A percentile compares a stretch with the other conserved stretches of the same genome.
These are phyloP conservation scores for Lineolata rhizophorae DNA, from an alignment of 495 filamentous ascomycete species.

Conservation along the genomic window DNA sequence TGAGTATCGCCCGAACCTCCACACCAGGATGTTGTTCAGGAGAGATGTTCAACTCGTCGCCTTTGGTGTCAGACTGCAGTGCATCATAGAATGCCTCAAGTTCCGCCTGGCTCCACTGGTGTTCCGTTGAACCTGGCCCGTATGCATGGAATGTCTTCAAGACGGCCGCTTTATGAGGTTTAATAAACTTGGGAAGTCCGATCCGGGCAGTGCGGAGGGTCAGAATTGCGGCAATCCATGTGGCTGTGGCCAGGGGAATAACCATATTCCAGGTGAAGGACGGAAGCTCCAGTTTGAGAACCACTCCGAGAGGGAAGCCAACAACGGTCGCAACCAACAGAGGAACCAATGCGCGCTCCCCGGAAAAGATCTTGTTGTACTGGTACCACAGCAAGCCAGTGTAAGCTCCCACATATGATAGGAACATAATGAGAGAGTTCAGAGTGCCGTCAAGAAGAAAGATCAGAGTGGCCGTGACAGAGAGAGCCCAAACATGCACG, in stretches of 20 bases:
- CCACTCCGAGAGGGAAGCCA: conserved; percentile 25
- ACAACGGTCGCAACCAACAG: conserved; percentile 24
- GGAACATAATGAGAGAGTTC: conserved; percentile 27
- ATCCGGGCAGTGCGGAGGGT: conserved; percentile 20
- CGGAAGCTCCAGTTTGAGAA: conserved; percentile 7
- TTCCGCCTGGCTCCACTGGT: conserved; percentile 21
- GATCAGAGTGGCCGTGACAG: conserved; percentile 26
- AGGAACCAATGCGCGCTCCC: conserved; percentile 29
- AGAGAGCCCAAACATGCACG: conserved; percentile 35
- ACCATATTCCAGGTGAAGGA: conserved; percentile 25
- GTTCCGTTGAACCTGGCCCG: conserved; percentile 4
- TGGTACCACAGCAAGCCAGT: conserved; percentile 37
- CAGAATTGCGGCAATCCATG: conserved; percentile 31
- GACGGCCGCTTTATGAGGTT: neutral
- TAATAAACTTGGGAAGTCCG: conserved; percentile 8
- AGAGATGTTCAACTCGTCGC: conserved; percentile 21
- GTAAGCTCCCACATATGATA: conserved; percentile 30
- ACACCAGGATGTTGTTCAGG: conserved; percentile 25
- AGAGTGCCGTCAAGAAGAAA: conserved; percentile 27
- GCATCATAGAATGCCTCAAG: conserved; percentile 24
- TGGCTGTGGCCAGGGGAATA: conserved; percentile 27
- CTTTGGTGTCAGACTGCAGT: conserved; percentile 6
- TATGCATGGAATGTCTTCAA: conserved; percentile 9
- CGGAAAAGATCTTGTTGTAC: conserved; percentile 37
- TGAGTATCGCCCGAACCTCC: conserved; percentile 24